These are phyloP conservation scores for Polysphondylium violaceum DNA, from an alignment of 78 protist species.

Conservation along the genomic window DNA sequence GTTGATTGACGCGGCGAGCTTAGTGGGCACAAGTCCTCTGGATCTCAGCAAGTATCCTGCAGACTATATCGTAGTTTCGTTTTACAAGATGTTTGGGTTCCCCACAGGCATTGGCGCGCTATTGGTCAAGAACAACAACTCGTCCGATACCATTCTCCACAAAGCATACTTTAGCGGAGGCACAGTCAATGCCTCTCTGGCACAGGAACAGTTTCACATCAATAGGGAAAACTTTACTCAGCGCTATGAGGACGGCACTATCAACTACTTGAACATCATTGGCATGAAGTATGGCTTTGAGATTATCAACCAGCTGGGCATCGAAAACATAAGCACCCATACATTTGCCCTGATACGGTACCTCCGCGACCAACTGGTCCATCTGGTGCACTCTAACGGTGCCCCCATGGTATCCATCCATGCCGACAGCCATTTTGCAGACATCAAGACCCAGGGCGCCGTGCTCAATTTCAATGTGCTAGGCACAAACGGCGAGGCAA, in stretches of 20 bases:
- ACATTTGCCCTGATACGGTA: slow-evolving; percentile 49
- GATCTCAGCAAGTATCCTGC: slow-evolving; percentile 73
- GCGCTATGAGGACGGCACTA: slow-evolving; percentile 78
- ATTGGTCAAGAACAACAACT: slow-evolving; percentile 78
- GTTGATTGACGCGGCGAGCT: slow-evolving; percentile 88
- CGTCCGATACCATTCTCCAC: neutral
- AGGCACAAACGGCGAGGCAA: slow-evolving; percentile 35
- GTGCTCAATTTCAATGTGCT: slow-evolving; percentile 84
- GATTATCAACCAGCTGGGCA: slow-evolving; percentile 15
- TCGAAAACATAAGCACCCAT: slow-evolving; percentile 35
- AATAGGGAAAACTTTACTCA: slow-evolving; percentile 5
- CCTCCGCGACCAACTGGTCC: neutral
- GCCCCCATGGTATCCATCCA: slow-evolving; percentile 43
- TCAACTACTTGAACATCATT: slow-evolving; percentile 24
- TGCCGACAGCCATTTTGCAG: slow-evolving; percentile 55
- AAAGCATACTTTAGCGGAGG: slow-evolving; percentile 92
- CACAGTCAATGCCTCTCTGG: slow-evolving; percentile 80
- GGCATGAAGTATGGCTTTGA: slow-evolving; percentile 47
- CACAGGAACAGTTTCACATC: slow-evolving; percentile 52
- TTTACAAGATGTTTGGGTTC: slow-evolving; percentile 96
- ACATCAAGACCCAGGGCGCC: slow-evolving; percentile 55
- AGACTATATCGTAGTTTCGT: slow-evolving; percentile 90
- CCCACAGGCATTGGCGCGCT: slow-evolving; percentile 97
- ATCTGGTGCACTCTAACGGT: slow-evolving; percentile 54
- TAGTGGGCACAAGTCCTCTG: slow-evolving; percentile 75